Evolutionary conservation across 208 protist species (phyloP).

Genomic region (Leishmania mexicana): DNA sequence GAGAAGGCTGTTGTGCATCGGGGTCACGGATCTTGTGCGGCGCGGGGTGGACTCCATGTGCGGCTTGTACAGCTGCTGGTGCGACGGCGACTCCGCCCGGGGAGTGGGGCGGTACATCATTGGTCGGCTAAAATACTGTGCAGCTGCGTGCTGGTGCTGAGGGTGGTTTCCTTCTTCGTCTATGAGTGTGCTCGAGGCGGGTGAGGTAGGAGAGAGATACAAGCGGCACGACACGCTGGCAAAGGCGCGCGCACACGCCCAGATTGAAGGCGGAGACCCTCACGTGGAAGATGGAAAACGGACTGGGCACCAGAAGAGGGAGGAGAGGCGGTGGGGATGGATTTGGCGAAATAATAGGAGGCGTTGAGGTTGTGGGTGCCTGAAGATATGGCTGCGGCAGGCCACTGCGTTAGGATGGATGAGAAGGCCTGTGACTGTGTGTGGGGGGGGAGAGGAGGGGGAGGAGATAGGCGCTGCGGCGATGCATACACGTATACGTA

Average conservation of each 20-base stretch:
- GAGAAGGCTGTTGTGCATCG: constrained; percentile 12
- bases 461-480: not conserved
- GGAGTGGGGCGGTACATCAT: constrained; percentile 16
- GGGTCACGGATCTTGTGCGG: constrained; percentile 20
- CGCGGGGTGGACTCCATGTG: constrained; percentile 11
- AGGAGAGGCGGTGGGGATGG: not conserved
- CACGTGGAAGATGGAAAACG: not conserved
- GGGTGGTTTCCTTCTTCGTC: not conserved
- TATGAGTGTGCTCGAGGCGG: not conserved
- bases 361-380: not conserved
- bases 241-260: not conserved
- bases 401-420: not conserved
- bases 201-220: not conserved
- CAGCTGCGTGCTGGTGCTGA: not conserved
- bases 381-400: not conserved
- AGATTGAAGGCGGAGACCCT: not conserved
- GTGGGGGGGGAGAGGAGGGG: not conserved
- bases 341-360: not conserved
- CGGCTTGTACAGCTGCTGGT: constrained; percentile 33
- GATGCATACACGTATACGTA: not conserved
- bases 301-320: not conserved
- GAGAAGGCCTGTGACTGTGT: no score
- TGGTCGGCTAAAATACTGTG: not conserved
- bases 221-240: not conserved
- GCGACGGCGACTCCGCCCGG: constrained; percentile 21